Evolutionary conservation across 179 eudicot genomes (phyloP), one percentile per base, ranked within the genome.

Genomic region (Drosera spatulata): DNA sequence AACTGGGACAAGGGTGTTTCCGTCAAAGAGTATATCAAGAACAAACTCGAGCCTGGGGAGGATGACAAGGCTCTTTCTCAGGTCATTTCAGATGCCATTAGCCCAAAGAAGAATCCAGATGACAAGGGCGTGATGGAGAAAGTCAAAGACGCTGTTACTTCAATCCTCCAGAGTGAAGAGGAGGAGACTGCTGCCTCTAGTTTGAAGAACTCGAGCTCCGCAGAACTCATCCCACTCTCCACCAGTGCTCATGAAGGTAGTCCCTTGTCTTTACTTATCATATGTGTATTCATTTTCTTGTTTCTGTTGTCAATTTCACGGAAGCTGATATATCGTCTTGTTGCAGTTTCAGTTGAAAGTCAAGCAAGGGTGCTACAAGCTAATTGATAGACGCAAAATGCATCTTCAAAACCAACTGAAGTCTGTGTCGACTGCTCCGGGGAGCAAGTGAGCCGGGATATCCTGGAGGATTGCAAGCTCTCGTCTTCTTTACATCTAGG

Each of bases 11-110:
- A 69, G 72, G 95, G 96, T 41, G 84, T 88, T 41, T 85, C 88
- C 0, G 85, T 85, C 65, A 83, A 72, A 70, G 95, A 91, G 73
- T 88, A 83, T 66, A 70, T 91, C 65, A 78, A 71, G 78, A 71
- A 69, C 40, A 88, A 85, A 78, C 52, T 88, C 5, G 89, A 91
- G 79, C 96, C 97, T 5, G 91, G 88, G 22, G 96, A 91, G 60
- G 86, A 82, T 61, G 98, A 85, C 58, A 79, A 68, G 57, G 88
- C 88, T 11, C 87, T 88, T 61, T 84, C 91, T 51, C 86, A 76
- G 68, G 88, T 72, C 4, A 91, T 91, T 61, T 74, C 95, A 3
- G 85, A 88, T 51, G 80, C 85, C 51, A 82, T 88, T 2, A 86
- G 88, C 64, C 96, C 93, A 13, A 78, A 54, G 65, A 77, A 68